Evolutionary conservation across 1,284 basidiomycete genomes (phyloP).

Genomic region (Phenoliferia sp.): DNA sequence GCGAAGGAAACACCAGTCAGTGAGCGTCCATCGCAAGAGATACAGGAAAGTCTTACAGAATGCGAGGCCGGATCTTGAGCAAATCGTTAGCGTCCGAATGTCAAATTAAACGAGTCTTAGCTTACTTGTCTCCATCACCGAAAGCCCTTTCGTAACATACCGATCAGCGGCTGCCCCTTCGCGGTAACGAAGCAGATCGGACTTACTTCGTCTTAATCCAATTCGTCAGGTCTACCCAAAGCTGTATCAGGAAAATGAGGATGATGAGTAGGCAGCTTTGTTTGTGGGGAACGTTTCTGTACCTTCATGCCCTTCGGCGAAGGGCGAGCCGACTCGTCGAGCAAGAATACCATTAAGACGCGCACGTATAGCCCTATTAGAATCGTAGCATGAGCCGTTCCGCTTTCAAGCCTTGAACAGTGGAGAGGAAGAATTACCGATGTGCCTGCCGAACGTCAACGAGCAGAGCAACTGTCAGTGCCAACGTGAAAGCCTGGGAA

Average conservation of each 20-base stretch:
- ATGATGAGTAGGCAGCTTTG: not conserved
- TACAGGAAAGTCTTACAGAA: conserved; percentile 6
- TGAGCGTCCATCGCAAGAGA: not conserved
- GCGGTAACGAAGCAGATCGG: too few species aligned
- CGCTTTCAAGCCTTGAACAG: not conserved
- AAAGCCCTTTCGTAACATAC: not conserved
- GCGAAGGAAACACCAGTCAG: not conserved
- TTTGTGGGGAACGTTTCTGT: not conserved
- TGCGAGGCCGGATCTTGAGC: not conserved
- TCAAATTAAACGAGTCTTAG: not conserved
- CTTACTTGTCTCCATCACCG: not conserved
- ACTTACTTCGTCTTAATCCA: conserved; percentile 53
- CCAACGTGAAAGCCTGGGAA: conserved; percentile 44
- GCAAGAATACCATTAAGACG: conserved; percentile 55
- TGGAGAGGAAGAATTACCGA: not conserved
- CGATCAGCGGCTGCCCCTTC: conserved; percentile 2
- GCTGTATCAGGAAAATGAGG: conserved; percentile 23
- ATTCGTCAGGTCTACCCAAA: conserved; percentile 60
- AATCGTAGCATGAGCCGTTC: not conserved
- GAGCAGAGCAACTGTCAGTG: not conserved
- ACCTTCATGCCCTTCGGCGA: conserved; percentile 54
- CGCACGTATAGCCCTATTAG: conserved; percentile 49
- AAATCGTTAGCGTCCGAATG: not conserved
- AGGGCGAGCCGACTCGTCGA: conserved; percentile 54
- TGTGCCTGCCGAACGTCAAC: too few species aligned